phyloP scores from a whole-genome alignment of 1,284 basidiomycete genomes.

The Irpex rosettiformis region DNA sequence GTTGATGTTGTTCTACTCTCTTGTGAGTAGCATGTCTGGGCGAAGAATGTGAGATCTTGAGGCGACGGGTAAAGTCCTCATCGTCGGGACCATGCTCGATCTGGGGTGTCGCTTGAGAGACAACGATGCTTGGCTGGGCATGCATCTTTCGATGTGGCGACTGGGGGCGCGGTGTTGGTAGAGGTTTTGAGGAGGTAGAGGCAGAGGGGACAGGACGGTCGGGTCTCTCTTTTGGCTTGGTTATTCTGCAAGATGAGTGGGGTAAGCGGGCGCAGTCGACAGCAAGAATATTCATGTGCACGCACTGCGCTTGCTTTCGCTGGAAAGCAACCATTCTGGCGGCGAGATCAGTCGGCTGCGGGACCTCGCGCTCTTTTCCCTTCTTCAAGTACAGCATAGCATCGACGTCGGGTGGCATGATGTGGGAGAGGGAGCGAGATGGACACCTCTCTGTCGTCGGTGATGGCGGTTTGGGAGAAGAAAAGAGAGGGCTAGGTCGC shows the following conservation, averaged over 20 bases:
- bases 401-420: slow-evolving; percentile 23
- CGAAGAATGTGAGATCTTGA: slow-evolving; percentile 57
- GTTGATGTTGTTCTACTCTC: slow-evolving; percentile 9
- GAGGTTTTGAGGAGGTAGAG: slow-evolving; percentile 25
- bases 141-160: slow-evolving; percentile 25
- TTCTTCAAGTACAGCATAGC: slow-evolving; percentile 24
- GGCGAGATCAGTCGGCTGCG: slow-evolving; percentile 56
- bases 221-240: slow-evolving; percentile 43
- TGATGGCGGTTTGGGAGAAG: slow-evolving; percentile 14
- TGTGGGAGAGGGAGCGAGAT: not conserved
- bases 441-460: slow-evolving; percentile 7
- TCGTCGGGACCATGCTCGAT: slow-evolving; percentile 55
- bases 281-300: slow-evolving; percentile 13
- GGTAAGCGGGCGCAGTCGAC: not conserved
- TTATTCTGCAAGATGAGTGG: slow-evolving; percentile 33
- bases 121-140: slow-evolving; percentile 31
- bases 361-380: slow-evolving; percentile 35
- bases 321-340: slow-evolving; percentile 64
- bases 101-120: slow-evolving; percentile 33
- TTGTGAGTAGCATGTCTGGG: slow-evolving; percentile 29
- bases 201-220: slow-evolving; percentile 37
- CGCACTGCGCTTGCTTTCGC: slow-evolving; percentile 60
- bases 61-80: slow-evolving; percentile 59
- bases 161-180: slow-evolving; percentile 26
- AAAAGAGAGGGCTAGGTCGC: slow-evolving; percentile 11